A percentile compares a stretch with the other conserved stretches of the same genome.
Conservation (phyloP, 768 basidiomycete species). For the Mycena amicta region DNA sequence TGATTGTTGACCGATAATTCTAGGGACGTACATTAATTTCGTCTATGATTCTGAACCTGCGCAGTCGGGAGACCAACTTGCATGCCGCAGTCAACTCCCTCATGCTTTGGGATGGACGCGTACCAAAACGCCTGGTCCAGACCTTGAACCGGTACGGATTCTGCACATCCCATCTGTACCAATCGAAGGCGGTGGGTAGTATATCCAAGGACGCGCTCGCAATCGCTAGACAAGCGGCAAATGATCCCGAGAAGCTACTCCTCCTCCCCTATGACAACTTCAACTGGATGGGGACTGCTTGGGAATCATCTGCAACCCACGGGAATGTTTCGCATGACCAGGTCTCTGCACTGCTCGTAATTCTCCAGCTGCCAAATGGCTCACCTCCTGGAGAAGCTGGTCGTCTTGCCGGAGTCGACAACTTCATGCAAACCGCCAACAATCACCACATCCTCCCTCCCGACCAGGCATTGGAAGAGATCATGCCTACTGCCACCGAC, state of each 20-base stretch:
- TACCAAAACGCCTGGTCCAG: constrained; percentile 18
- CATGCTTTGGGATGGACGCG: constrained; percentile 18
- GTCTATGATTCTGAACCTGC: constrained; percentile 21
- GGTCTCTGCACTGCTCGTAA: constrained; percentile 24
- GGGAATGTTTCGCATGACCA: constrained; percentile 21
- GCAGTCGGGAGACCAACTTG: constrained; percentile 18
- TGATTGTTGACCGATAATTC: background rate
- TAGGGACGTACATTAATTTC: constrained; percentile 22
- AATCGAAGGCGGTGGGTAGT: constrained; percentile 7
- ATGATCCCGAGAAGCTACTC: constrained; percentile 20
- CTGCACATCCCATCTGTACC: constrained; percentile 12
- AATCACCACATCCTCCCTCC: background rate
- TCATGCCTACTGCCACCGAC: background rate
- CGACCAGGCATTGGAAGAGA: background rate
- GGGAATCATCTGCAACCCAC: constrained; percentile 17
- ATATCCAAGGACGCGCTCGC: constrained; percentile 11
- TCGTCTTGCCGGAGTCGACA: background rate
- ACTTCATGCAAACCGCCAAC: background rate
- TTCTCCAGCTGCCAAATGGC: constrained; percentile 3
- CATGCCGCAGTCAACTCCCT: constrained; percentile 17
- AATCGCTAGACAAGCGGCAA: constrained; percentile 12
- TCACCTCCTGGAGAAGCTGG: background rate
- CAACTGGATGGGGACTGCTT: constrained; percentile 21
- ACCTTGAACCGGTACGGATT: constrained; percentile 21
- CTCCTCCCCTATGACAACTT: constrained; percentile 27